Percentiles rank a stretch among this genome's conserved stretches.
Conservation (phyloP, 768 basidiomycete species). For the Mycena floridula region DNA sequence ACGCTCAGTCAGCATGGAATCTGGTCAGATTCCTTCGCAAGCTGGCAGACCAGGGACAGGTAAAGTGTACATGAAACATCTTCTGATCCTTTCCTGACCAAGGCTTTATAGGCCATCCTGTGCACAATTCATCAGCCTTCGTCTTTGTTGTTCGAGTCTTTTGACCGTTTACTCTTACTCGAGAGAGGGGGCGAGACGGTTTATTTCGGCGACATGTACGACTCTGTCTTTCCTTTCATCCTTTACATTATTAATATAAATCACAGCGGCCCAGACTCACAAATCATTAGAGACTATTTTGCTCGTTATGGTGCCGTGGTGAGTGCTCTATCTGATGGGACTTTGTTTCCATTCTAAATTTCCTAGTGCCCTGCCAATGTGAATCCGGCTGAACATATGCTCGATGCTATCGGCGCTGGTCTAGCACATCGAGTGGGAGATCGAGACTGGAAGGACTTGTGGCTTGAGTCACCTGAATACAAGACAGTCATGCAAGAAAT, state of each 20-base stretch:
- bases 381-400: constrained; percentile 78
- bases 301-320: constrained; percentile 67
- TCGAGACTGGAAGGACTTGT: constrained; percentile 83
- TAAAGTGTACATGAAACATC: too few relatives aligned
- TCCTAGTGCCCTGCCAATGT: constrained; percentile 66
- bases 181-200: constrained; percentile 84
- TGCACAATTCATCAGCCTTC: constrained; percentile 92
- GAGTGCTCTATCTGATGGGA: too few relatives aligned
- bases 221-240: too few relatives aligned
- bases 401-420: constrained; percentile 86
- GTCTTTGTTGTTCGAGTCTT: constrained; percentile 79
- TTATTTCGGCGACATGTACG: constrained; percentile 93
- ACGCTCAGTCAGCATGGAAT: constrained; percentile 72
- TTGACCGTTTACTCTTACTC: constrained; percentile 64
- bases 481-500: constrained; percentile 36
- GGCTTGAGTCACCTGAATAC: constrained; percentile 68
- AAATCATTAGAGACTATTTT: constrained; percentile 70
- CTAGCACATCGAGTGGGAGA: constrained; percentile 65
- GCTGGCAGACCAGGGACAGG: constrained; percentile 78
- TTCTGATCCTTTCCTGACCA: too few relatives aligned
- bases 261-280: constrained; percentile 61
- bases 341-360: too few relatives aligned
- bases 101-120: too few relatives aligned
- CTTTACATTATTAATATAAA: too few relatives aligned
- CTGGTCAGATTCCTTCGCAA: constrained; percentile 77